phyloP scores from a whole-genome alignment of 495 filamentous ascomycete species.

The Haplographium delicatum region DNA sequence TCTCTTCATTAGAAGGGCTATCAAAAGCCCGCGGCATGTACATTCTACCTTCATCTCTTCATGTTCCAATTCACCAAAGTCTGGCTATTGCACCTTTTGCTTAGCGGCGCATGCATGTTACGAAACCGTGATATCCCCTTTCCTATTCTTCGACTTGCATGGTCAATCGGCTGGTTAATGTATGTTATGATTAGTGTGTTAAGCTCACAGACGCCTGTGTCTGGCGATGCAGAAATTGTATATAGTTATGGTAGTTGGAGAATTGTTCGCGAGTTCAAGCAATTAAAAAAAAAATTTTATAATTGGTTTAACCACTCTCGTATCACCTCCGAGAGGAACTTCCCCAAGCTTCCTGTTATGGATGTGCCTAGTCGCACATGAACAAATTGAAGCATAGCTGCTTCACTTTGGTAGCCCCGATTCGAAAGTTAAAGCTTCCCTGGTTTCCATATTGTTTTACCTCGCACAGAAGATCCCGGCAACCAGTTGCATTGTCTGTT shows the following conservation, averaged over 20 bases:
- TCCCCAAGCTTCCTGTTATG: too few species aligned
- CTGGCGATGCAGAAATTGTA: conserved; percentile 7
- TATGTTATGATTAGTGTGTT: conserved; percentile 15
- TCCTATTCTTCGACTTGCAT: background rate
- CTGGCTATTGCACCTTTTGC: conserved; percentile 12
- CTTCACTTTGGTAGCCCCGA: too few species aligned
- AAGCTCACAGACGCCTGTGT: background rate
- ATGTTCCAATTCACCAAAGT: background rate
- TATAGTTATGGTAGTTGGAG: too few species aligned
- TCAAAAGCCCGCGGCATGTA: conserved; percentile 6
- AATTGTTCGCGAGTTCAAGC: too few species aligned
- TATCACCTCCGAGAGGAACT: too few species aligned
- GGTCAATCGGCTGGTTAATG: conserved; percentile 9
- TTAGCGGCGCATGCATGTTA: conserved; percentile 21
- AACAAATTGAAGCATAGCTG: too few species aligned
- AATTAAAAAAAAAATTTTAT: too few species aligned
- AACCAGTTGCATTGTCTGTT: conserved; percentile 5
- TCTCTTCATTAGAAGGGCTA: background rate
- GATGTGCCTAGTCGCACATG: too few species aligned
- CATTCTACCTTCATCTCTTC: conserved; percentile 3
- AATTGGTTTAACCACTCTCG: too few species aligned
- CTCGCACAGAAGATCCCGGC: conserved; percentile 4
- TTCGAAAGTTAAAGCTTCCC: background rate
- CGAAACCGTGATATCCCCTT: conserved; percentile 23
- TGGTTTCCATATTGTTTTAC: conserved; percentile 6